Conservation (phyloP, 768 basidiomycete genomes). For the Pulveroboletus sp. region DNA sequence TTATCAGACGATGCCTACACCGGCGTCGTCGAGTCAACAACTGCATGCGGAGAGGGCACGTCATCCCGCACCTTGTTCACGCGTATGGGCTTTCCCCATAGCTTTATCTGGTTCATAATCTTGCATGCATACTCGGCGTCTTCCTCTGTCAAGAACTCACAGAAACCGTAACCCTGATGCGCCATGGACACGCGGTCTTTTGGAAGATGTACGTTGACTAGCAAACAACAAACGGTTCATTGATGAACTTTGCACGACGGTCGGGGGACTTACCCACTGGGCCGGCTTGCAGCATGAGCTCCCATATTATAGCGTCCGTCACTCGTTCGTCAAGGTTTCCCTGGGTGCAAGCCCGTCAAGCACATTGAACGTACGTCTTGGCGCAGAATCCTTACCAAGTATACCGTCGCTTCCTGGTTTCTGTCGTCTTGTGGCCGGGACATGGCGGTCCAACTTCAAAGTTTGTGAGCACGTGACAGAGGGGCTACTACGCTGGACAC, state of each 20-base stretch:
- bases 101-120: constrained; percentile 99
- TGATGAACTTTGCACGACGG: neutral
- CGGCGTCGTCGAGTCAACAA: constrained; percentile 12
- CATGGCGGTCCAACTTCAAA: constrained; percentile 14
- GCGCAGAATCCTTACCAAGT: constrained; percentile 48
- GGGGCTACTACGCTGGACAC: no score
- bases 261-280: constrained; percentile 74
- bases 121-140: constrained; percentile 99
- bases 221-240: neutral
- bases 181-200: constrained; percentile 98
- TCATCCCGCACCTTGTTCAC: constrained; percentile 87
- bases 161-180: constrained; percentile 99
- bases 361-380: accelerated
- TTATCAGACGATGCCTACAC: constrained; percentile 92
- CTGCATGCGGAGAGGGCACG: neutral
- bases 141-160: constrained; percentile 98
- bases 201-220: constrained; percentile 96
- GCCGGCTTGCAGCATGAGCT: constrained; percentile 98
- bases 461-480: neutral
- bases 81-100: constrained; percentile 97
- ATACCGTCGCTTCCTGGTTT: constrained; percentile 89
- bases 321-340: constrained; percentile 97
- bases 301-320: constrained; percentile 93
- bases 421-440: constrained; percentile 75
- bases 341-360: constrained; percentile 35